Base-by-base conservation (phyloP, 1,284 basidiomycete genomes). In the Fomitopsis pinicola region DNA sequence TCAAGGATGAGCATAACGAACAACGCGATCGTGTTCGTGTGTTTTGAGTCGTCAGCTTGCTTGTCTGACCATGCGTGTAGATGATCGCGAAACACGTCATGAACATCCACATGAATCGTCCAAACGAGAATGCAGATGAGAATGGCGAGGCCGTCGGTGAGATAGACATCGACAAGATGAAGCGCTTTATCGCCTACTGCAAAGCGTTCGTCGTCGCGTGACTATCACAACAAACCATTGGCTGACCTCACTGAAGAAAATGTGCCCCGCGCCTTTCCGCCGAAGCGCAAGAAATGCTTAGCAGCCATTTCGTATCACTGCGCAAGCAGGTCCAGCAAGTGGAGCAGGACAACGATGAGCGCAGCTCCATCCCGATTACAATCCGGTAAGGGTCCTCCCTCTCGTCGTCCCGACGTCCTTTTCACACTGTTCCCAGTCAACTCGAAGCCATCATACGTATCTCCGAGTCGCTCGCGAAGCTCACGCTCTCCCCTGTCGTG, bases 401-500 rank as follows among this genome's bases (percentile, higher is more conserved):
- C 7, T 35, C 50, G 42, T 55, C 35, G 17, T 59, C 55, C 46
- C 36, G 10, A 0, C 35, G 17, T 14, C 30, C 5, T 17, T 36
- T 19, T 26, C 19, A 38, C 30, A 10, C 54, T 2, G 44, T 57
- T 30, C 50, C 14, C 68, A 97, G 95, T 66, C 97, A 99, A 88
- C 82, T 99, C 8, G 97, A 99, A 79, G 97, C 97, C 42, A 97
- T 99, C 69, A 95, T 99, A 69, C 95, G 97, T 50, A 99, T 99
- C 71, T 98, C 95, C 5, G 97, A 99, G 75, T 91, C 95, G 3
- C 80, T 98, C 17, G 96, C 97, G 35, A 99, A 99, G 74, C 85
- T 99, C 76, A 95, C 94, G 0, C 82, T 99, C 22, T 89, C 90
- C 1, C 84, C 94, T 0, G 84, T 89, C 3, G 97, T 99, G 5